Conservation (phyloP, 768 basidiomycete species). For the Boletus vinaceobasis region DNA sequence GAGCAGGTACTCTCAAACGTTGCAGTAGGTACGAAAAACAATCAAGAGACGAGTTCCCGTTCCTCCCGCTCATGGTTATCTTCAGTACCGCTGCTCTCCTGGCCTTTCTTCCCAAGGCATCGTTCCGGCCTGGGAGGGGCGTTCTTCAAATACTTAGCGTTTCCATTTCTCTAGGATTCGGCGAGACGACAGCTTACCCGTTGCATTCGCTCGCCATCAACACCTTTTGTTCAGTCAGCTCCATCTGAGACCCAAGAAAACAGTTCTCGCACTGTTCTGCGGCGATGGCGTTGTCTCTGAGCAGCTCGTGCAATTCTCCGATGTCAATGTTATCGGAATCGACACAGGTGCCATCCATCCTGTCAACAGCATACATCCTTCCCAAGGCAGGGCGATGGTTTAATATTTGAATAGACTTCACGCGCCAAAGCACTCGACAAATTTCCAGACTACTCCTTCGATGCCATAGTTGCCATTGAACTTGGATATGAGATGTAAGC, state of each 20-base stretch:
- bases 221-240: constrained; percentile 8
- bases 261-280: constrained; percentile 4
- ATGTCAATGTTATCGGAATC: constrained; percentile 6
- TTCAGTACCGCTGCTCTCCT: not conserved
- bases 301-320: constrained; percentile 5
- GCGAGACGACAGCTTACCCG: constrained; percentile 2
- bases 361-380: not conserved
- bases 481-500: constrained; percentile 8
- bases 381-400: not conserved
- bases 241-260: constrained; percentile 1
- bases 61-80: not conserved
- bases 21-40: not conserved
- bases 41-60: not conserved
- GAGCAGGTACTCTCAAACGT: not conserved
- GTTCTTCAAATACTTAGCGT: not conserved
- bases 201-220: constrained; percentile 10
- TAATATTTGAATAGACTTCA: not conserved
- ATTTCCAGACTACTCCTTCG: constrained; percentile 4
- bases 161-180: constrained; percentile 10
- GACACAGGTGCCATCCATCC: constrained; percentile 1
- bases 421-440: constrained; percentile 1
- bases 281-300: not conserved
- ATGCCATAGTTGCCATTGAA: constrained; percentile 7
- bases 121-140: not conserved
- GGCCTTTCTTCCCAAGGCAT: not conserved